A percentile compares a stretch with the other conserved stretches of the same genome.
phyloP scores from a whole-genome alignment of 2,329 filamentous ascomycete species.

The Aspergillus fijiensis region DNA sequence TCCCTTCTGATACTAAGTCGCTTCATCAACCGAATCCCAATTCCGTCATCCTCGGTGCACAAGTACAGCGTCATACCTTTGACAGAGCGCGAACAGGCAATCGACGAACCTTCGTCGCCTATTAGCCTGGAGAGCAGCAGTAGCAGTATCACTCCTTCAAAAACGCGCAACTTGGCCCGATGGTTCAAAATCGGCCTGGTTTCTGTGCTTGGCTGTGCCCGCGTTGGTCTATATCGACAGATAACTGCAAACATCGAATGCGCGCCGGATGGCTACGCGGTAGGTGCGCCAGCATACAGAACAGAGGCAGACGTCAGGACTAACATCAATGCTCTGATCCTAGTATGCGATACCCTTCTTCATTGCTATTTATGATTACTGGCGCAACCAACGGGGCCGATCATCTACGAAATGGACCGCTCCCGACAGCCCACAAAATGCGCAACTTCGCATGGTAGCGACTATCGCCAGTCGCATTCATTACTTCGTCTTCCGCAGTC shows the following conservation, averaged over 20 bases:
- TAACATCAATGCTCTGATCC: background rate
- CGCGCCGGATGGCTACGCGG: constrained; percentile 34
- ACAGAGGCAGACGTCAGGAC: background rate
- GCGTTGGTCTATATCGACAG: constrained; percentile 43
- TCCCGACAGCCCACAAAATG: constrained; percentile 20
- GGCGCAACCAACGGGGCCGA: constrained; percentile 31
- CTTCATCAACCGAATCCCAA: constrained; percentile 29
- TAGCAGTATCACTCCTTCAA: constrained; percentile 2
- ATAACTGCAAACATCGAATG: constrained; percentile 47
- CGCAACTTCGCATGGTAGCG: constrained; percentile 17
- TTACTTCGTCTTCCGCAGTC: constrained; percentile 32
- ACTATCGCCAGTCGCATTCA: constrained; percentile 33
- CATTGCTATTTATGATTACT: constrained; percentile 44
- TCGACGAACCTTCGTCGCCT: constrained; percentile 14
- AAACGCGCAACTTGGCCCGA: constrained; percentile 17
- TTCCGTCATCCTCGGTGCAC: constrained; percentile 18
- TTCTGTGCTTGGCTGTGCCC: constrained; percentile 27
- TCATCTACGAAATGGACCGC: constrained; percentile 20
- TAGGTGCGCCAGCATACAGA: constrained; percentile 22
- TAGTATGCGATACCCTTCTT: constrained; percentile 44
- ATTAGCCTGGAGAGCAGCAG: constrained; percentile 6
- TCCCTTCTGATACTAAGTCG: constrained; percentile 40
- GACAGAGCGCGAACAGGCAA: constrained; percentile 27
- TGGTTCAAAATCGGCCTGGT: constrained; percentile 26
- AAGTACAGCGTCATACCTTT: constrained; percentile 33